Conservation (phyloP, 257 asterid genomes). For the Fraxinus americana region DNA sequence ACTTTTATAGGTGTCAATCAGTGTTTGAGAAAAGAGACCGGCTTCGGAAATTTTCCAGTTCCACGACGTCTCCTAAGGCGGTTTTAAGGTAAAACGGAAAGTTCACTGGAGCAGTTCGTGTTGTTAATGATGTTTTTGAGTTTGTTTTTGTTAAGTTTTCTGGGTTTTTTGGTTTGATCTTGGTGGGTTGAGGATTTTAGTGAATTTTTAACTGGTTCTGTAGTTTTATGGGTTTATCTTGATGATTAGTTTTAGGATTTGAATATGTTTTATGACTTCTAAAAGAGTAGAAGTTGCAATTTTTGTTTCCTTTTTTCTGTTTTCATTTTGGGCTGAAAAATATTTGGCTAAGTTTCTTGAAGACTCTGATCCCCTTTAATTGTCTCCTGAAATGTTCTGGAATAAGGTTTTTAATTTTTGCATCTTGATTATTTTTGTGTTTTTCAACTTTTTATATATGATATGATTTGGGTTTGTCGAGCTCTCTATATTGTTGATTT, state of each 20-base stretch:
- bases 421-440: not conserved
- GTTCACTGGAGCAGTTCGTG: not conserved
- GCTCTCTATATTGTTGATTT: not conserved
- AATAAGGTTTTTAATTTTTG: not conserved
- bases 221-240: not conserved
- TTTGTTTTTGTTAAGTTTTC: not conserved
- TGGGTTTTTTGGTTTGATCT: not conserved
- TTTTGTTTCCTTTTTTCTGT: not conserved
- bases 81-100: not conserved
- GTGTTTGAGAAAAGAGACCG: not conserved
- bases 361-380: not conserved
- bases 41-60: not conserved
- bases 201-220: not conserved
- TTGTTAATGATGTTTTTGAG: not conserved
- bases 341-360: not conserved
- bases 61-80: not conserved
- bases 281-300: not conserved
- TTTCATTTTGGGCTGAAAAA: not conserved
- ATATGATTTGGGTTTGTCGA: not conserved
- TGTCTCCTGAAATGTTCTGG: not conserved
- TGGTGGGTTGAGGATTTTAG: not conserved
- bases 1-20: not conserved
- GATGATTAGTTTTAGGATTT: not conserved
- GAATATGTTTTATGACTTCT: not conserved
- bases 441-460: not conserved